A percentile compares a stretch with the other conserved stretches of the same genome.
phyloP scores from a whole-genome alignment of 306 rosid genomes.

The Gastrolobium bilobum region DNA sequence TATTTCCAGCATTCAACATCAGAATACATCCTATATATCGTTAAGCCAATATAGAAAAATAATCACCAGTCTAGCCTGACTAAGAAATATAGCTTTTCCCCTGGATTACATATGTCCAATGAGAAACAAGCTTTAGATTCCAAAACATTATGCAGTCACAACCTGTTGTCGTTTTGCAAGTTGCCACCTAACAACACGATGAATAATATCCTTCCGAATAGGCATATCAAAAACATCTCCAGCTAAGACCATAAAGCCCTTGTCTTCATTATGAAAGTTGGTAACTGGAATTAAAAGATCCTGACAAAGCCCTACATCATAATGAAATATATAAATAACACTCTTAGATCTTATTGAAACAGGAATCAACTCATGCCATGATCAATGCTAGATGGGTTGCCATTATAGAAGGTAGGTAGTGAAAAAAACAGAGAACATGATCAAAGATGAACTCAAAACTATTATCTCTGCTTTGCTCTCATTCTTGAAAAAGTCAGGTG shows the following conservation, averaged over 20 bases:
- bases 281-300: constrained; percentile 93
- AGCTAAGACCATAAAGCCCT: constrained; percentile 87
- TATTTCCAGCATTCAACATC: constrained; percentile 43
- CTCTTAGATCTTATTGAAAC: constrained; percentile 28
- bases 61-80: constrained; percentile 20
- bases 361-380: not conserved
- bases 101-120: constrained; percentile 34
- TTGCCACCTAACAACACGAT: constrained; percentile 94
- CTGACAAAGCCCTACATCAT: constrained; percentile 73
- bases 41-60: constrained; percentile 1
- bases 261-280: constrained; percentile 84
- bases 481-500: constrained; percentile 19
- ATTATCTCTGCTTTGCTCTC: not conserved
- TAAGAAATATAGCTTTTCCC: constrained; percentile 26
- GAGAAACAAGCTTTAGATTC: constrained; percentile 37
- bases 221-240: constrained; percentile 96
- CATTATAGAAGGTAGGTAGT: constrained; percentile 33
- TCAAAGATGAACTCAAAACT: constrained; percentile 35
- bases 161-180: constrained; percentile 96
- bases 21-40: constrained; percentile 10
- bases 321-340: constrained; percentile 42
- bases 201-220: constrained; percentile 91
- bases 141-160: constrained; percentile 37
- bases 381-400: constrained; percentile 20
- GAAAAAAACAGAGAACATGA: not conserved